Evolutionary conservation across 108 stramenopile genomes (phyloP), one percentile per base, ranked within the genome.

Genomic region (Nannochloropsis salina): DNA sequence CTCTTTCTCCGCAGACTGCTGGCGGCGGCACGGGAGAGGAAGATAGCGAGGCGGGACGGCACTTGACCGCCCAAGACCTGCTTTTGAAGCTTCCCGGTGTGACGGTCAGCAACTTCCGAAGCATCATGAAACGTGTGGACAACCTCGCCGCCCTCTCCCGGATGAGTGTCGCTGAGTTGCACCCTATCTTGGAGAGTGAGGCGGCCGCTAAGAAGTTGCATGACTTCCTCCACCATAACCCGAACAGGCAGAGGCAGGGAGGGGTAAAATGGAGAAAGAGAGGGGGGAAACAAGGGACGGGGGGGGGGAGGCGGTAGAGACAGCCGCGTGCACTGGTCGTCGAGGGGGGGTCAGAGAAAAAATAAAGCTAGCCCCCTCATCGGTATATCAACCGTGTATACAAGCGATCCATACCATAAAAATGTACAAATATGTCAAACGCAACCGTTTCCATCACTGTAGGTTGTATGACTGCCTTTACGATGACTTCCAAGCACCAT

Each of bases 61-160:
- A 96, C 82, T 95, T 95, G 83, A 91, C 92, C 42, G 97, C 95
- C 8, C 86, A 94, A 83, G 93, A 95, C 31, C 94, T 98, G 93
- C 89, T 98, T 44, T 88, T 97, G 45, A 85, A 94, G 44, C 91
- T 98, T 21, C 97, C 96, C 6, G 97, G 96, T 31, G 93, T 98
- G 44, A 97, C 90, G 85, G 90, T 92, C 18, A 90, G 93, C 42
- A 95, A 95, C 85, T 96, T 94, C 12, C 85, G 96, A 51, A 86
- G 88, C 43, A 94, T 96, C 40, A 96, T 97, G 94, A 89, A 92
- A 84, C 91, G 94, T 82, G 94, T 94, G 43, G 93, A 95, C 41
- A 91, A 92, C 47, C 89, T 97, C 83, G 93, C 94, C n/a, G 94
- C 93, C 47, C 86, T 97, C 80, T 91, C 91, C 20, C 90, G 91